Conservation (phyloP, 2,329 filamentous ascomycete genomes). For the Huntiella moniliformis region DNA sequence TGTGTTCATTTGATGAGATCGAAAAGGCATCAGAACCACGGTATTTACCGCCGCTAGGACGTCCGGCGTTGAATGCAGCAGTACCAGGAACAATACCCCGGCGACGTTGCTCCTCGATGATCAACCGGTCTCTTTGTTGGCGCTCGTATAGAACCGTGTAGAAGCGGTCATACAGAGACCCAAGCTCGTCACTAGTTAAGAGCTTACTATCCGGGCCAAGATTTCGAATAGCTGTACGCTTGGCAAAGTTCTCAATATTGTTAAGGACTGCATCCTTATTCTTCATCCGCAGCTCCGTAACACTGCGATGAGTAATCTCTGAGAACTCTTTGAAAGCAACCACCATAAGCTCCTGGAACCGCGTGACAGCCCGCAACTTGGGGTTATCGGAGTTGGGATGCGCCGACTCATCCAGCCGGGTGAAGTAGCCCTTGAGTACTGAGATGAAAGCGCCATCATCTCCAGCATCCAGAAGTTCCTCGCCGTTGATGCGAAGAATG, state of each 20-base stretch:
- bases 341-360: slow-evolving; percentile 97
- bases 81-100: slow-evolving; percentile 20
- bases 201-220: slow-evolving; percentile 91
- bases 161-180: slow-evolving; percentile 83
- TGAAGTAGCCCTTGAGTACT: slow-evolving; percentile 86
- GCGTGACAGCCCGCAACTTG: slow-evolving; percentile 80
- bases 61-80: slow-evolving; percentile 19
- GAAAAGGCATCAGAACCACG: slow-evolving; percentile 19
- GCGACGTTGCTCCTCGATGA: slow-evolving; percentile 56
- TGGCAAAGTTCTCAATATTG: slow-evolving; percentile 94
- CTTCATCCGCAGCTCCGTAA: slow-evolving; percentile 72
- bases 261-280: slow-evolving; percentile 89
- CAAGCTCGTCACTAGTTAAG: slow-evolving; percentile 66
- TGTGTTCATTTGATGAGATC: slow-evolving; percentile 13
- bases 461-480: slow-evolving; percentile 78
- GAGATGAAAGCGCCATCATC: slow-evolving; percentile 97
- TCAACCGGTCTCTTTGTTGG: slow-evolving; percentile 60
- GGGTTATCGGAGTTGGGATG: slow-evolving; percentile 91
- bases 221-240: slow-evolving; percentile 88
- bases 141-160: slow-evolving; percentile 83
- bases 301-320: slow-evolving; percentile 80
- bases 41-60: slow-evolving; percentile 14
- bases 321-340: slow-evolving; percentile 98
- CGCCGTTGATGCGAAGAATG: slow-evolving; percentile 92
- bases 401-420: slow-evolving; percentile 80